Percentiles rank a stretch among this genome's conserved stretches.
Evolutionary conservation across 495 filamentous ascomycete genomes (phyloP).

Genomic region (Baudoinia panamericana): DNA sequence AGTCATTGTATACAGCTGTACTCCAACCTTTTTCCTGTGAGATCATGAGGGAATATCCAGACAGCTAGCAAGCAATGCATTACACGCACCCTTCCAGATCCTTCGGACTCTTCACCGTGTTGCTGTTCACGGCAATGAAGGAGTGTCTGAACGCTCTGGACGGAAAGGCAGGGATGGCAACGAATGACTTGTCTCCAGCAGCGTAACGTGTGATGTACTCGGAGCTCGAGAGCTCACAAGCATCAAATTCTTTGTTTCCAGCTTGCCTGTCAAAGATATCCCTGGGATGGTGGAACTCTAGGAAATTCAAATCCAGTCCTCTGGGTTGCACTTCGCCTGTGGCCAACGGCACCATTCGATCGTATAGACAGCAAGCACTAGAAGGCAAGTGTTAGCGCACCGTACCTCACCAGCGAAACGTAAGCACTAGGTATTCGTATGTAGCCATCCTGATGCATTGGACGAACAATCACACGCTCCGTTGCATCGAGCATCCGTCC

Average conservation of each 20-base stretch:
- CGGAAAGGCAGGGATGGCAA: slow-evolving; percentile 34
- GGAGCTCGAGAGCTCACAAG: slow-evolving; percentile 29
- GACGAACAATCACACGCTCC: too few relatives aligned
- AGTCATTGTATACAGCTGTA: slow-evolving; percentile 28
- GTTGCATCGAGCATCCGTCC: too few relatives aligned
- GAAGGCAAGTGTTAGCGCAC: too few relatives aligned
- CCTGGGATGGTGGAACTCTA: slow-evolving; percentile 24
- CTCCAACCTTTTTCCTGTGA: too few relatives aligned
- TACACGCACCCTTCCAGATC: slow-evolving; percentile 34
- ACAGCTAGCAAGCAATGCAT: too few relatives aligned
- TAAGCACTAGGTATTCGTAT: too few relatives aligned
- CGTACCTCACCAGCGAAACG: too few relatives aligned
- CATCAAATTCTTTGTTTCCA: slow-evolving; percentile 28
- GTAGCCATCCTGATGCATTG: too few relatives aligned
- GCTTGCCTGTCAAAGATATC: slow-evolving; percentile 26
- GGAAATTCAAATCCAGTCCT: slow-evolving; percentile 28
- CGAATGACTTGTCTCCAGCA: slow-evolving; percentile 25
- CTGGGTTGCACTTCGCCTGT: slow-evolving; percentile 21
- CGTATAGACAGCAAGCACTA: slow-evolving; percentile 6
- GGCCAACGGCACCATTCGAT: slow-evolving; percentile 6
- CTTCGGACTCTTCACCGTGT: slow-evolving; percentile 24
- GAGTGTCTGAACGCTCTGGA: slow-evolving; percentile 31
- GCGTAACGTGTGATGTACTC: slow-evolving; percentile 30
- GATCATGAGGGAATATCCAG: too few relatives aligned
- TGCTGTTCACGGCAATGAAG: slow-evolving; percentile 31